A percentile compares a stretch with the other conserved stretches of the same genome.
These are phyloP conservation scores for Magnusiomyces suaveolens DNA, from an alignment of 1,139 yeast genomes.

Conservation along the genomic window DNA sequence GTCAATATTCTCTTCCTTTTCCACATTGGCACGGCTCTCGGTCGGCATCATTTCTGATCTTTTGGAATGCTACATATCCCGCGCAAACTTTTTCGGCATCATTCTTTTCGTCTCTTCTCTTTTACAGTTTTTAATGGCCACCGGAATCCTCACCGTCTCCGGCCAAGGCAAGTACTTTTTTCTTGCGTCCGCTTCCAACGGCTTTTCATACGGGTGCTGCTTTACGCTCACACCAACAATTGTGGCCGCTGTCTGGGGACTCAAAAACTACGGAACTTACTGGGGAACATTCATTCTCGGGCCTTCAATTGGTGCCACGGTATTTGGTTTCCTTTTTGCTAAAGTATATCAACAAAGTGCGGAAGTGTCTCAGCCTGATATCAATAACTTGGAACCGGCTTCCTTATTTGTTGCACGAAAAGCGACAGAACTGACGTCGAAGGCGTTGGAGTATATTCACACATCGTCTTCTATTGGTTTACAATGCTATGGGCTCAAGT, in stretches of 20 bases:
- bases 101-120: conserved; percentile 23
- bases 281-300: conserved; percentile 91
- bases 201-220: conserved; percentile 70
- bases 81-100: conserved; percentile 25
- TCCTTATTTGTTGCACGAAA: background rate
- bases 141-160: background rate
- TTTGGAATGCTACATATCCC: conserved; percentile 23
- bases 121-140: conserved; percentile 21
- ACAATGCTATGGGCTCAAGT: conserved; percentile 4
- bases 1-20: conserved; percentile 44
- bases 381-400: background rate
- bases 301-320: conserved; percentile 76
- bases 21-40: conserved; percentile 54
- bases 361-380: background rate
- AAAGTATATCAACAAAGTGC: conserved; percentile 35
- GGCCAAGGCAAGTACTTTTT: conserved; percentile 23
- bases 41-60: conserved; percentile 61
- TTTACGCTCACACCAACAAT: conserved; percentile 82
- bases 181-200: conserved; percentile 47
- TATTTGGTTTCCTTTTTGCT: conserved; percentile 68
- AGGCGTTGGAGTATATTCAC: background rate
- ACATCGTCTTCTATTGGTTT: background rate
- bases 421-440: background rate
- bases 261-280: conserved; percentile 79
- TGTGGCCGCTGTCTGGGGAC: conserved; percentile 79